Percentiles rank a stretch among this genome's conserved stretches.
phyloP scores from a whole-genome alignment of 768 basidiomycete species.

The Psilocybe sp. region DNA sequence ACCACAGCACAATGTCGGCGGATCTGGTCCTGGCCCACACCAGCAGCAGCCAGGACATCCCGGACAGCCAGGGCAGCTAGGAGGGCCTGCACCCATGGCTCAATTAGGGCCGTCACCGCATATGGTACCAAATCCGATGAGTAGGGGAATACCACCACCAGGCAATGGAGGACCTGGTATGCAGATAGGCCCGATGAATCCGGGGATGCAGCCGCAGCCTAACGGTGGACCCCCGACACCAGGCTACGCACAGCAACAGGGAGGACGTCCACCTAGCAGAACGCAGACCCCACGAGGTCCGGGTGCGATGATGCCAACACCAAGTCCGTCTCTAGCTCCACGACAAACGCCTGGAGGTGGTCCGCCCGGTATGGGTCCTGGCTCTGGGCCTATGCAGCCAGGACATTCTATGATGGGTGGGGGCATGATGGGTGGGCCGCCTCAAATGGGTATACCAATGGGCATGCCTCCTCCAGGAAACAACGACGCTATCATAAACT shows the following conservation, averaged over 20 bases:
- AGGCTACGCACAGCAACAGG: conserved; percentile 17
- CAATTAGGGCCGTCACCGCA: conserved; percentile 47
- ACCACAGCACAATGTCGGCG: conserved; percentile 41
- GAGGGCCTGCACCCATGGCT: conserved; percentile 10
- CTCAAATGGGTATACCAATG: conserved; percentile 5
- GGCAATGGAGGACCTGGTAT: conserved; percentile 18
- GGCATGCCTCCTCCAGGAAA: conserved; percentile 8
- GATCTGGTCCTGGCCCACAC: conserved; percentile 10
- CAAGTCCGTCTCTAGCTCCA: conserved; percentile 54
- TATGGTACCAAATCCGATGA: conserved; percentile 36
- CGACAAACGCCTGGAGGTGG: conserved; percentile 39
- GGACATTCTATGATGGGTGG: background rate
- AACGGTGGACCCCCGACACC: conserved; percentile 34
- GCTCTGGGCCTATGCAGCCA: background rate
- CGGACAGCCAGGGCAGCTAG: conserved; percentile 44
- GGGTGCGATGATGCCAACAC: conserved; percentile 44
- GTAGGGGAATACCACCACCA: conserved; percentile 15
- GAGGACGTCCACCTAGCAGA: conserved; percentile 58
- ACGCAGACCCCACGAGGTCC: conserved; percentile 41
- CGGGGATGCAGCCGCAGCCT: conserved; percentile 25
- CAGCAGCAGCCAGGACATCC: conserved; percentile 39
- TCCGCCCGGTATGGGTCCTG: conserved; percentile 1
- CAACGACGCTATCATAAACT: conserved; percentile 26
- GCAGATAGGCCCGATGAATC: conserved; percentile 30
- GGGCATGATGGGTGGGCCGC: background rate